A percentile compares a stretch with the other conserved stretches of the same genome.
Evolutionary conservation across 2,329 filamentous ascomycete genomes (phyloP).

Genomic region (Plectosphaerella cucumerina): DNA sequence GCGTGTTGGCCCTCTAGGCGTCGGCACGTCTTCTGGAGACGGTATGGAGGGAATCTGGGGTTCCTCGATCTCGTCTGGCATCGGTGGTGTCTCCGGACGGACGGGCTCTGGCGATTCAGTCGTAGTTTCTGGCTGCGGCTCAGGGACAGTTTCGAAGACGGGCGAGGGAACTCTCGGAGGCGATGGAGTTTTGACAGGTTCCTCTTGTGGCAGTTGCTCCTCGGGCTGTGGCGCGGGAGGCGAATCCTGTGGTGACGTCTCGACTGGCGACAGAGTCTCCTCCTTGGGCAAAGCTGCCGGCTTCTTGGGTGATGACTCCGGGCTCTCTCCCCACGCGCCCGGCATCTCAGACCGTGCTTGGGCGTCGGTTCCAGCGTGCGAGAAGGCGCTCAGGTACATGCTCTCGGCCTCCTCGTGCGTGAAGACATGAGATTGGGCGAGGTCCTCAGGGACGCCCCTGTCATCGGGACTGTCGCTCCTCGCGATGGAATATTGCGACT

Average conservation of each 20-base stretch:
- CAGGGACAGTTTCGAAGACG: neutral
- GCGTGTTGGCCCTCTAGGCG: slow-evolving; percentile 49
- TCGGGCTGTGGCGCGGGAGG: no score
- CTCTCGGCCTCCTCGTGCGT: slow-evolving; percentile 79
- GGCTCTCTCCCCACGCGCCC: slow-evolving; percentile 41
- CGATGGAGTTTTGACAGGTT: neutral
- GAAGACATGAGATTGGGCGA: slow-evolving; percentile 65
- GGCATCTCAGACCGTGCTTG: slow-evolving; percentile 36
- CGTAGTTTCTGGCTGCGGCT: neutral
- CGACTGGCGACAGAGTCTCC: no score
- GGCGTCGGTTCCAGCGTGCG: slow-evolving; percentile 32
- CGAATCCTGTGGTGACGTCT: no score
- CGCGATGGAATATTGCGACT: neutral
- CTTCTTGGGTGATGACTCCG: slow-evolving; percentile 1
- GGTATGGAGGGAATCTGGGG: neutral
- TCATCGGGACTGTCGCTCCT: neutral
- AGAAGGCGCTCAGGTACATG: slow-evolving; percentile 79
- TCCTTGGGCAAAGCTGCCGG: neutral
- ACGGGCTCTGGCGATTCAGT: neutral
- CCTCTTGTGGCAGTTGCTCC: no score
- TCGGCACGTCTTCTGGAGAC: slow-evolving; percentile 36
- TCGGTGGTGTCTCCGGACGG: no score
- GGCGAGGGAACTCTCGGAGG: neutral
- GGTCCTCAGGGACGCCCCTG: slow-evolving; percentile 35
- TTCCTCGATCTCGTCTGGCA: no score